Evolutionary conservation across 768 basidiomycete species (phyloP), one percentile per base, ranked within the genome.

Genomic region (Leccinellum rugosiceps): DNA sequence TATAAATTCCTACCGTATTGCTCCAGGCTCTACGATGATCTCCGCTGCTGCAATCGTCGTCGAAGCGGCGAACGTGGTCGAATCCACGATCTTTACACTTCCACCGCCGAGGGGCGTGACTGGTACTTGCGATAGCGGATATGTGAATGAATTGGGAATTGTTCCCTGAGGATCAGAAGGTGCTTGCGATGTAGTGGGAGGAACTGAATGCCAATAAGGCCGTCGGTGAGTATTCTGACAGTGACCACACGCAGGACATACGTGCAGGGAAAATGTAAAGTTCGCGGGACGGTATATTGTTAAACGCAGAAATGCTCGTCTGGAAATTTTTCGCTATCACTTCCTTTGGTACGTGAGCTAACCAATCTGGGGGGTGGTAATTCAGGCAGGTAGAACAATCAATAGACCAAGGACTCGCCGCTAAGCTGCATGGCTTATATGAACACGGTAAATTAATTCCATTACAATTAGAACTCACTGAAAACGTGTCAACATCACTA

Each of bases 311-410:
- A 17, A 75, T 72, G 51, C 64, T 57, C 17, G 76, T 67, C 31
- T 79, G 76, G 61, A 86, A 86, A 63, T 85, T 87, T 69, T 85
- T 85, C 15, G 84, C 82, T 4, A 86, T 67, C 10, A 83, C 80
- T 32, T 76, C 74, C 60, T 76, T 72, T 4, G 82, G 82, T 3
- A 81, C 74, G 59, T 86, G 85, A 15, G 84, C 76, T 26, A 86
- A 73, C 84, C 85, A 87, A 60, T 87, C 84, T 61, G 9, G 21
- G 17, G 3, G 1, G 21, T 28, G 25, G 15, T 35, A 21, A 30
- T n/a, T 61, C 10, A 50, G 41, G 21, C 30, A 19, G 41, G n/a
- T 14, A 32, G 23, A 52, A 54, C 32, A 15, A n/a, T n/a, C 6
- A 10, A 13, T 31, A 19, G 6, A 15, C 34, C 17, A 11, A 26